These are phyloP conservation scores for Phytophthora macrochlamydospora DNA, from an alignment of 352 stramenopile genomes.

Conservation along the genomic window DNA sequence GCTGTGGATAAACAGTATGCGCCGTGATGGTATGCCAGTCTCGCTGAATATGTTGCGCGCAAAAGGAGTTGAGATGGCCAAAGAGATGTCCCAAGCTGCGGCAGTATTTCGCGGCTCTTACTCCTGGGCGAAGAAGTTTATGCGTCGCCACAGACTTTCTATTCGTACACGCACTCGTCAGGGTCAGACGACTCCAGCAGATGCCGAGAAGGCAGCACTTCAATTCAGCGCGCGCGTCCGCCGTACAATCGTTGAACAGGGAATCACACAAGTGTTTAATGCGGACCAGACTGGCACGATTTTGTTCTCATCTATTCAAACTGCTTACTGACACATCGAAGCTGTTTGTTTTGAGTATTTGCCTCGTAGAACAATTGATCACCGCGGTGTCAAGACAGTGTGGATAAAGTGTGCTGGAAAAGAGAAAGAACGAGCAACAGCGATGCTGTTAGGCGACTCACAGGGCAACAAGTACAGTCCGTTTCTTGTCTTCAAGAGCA, in stretches of 20 bases:
- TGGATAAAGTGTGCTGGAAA: conserved; percentile 12
- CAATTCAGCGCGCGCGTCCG: conserved; percentile 3
- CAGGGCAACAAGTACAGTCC: conserved; percentile 1
- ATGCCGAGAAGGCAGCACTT: conserved; percentile 7
- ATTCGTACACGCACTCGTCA: conserved; percentile 9
- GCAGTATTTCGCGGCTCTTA: neutral
- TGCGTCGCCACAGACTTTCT: conserved; percentile 7
- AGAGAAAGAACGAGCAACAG: conserved; percentile 14
- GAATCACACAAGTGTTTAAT: conserved; percentile 15
- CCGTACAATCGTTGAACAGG: conserved; percentile 10
- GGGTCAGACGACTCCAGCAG: conserved; percentile 11
- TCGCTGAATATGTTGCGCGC: neutral
- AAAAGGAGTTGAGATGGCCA: neutral
- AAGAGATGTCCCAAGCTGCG: neutral
- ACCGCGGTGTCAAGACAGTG: conserved; percentile 15
- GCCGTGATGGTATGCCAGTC: neutral
- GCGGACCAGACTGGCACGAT: conserved; percentile 11
- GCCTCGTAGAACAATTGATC: conserved; percentile 7
- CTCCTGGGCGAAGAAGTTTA: conserved; percentile 6
- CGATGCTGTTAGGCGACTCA: conserved; percentile 14
- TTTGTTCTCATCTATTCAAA: neutral
- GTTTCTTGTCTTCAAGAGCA: conserved; percentile 12
- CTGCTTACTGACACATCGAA: conserved; percentile 1
- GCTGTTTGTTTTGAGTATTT: conserved; percentile 28
- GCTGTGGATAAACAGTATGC: neutral